These are phyloP conservation scores for Trichoderma sp. DNA, from an alignment of 2,329 filamentous ascomycete genomes.

Conservation along the genomic window DNA sequence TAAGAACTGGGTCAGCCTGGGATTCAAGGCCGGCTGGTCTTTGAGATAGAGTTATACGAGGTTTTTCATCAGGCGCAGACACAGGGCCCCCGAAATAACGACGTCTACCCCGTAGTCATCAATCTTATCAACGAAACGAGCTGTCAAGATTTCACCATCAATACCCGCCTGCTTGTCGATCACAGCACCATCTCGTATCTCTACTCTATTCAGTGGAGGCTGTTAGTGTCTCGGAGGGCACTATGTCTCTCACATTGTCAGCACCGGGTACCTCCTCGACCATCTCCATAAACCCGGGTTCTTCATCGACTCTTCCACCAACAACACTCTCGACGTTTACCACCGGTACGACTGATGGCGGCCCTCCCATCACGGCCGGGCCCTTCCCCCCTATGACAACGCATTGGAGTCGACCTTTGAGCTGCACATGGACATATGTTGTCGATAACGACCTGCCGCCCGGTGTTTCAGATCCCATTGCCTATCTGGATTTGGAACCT, in stretches of 20 bases:
- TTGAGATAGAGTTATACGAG: not conserved
- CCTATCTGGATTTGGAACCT: constrained; percentile 46
- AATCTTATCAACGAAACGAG: not conserved
- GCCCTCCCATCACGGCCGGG: constrained; percentile 30
- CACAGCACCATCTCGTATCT: constrained; percentile 2
- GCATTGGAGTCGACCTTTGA: constrained; percentile 42
- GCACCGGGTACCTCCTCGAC: constrained; percentile 13
- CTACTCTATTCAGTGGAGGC: not conserved
- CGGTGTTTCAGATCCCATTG: constrained; percentile 39
- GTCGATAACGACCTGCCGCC: constrained; percentile 35
- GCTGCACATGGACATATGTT: constrained; percentile 48
- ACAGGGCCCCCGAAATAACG: not conserved
- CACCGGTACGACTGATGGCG: constrained; percentile 17
- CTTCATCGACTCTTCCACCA: constrained; percentile 12
- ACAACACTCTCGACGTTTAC: constrained; percentile 27
- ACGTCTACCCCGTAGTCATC: not conserved
- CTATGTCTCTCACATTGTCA: constrained; percentile 28
- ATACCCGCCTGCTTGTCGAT: constrained; percentile 18
- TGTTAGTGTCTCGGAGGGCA: not conserved
- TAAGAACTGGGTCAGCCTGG: not conserved
- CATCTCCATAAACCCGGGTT: constrained; percentile 1
- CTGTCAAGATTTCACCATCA: constrained; percentile 1
- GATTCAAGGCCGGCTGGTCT: not conserved
- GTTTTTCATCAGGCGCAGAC: not conserved
- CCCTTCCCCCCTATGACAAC: constrained; percentile 46